Evolutionary conservation across 495 filamentous ascomycete species (phyloP).

Genomic region (Lichenothelia convexa): DNA sequence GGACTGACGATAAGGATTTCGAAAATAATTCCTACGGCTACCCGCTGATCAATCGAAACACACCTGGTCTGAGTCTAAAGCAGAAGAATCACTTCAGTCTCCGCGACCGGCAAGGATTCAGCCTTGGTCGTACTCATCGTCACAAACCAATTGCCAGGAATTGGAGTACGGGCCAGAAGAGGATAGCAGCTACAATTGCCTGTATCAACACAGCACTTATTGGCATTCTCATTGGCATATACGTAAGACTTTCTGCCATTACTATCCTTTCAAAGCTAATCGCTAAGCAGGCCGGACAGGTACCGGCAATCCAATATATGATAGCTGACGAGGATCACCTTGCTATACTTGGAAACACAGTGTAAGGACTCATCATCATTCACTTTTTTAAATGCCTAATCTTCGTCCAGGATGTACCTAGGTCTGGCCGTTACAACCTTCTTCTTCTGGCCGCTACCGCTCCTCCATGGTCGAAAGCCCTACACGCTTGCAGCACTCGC

Average conservation of each 20-base stretch:
- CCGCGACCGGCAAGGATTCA: conserved; percentile 10
- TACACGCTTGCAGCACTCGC: conserved; percentile 47
- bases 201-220: conserved; percentile 51
- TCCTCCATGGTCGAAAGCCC: conserved; percentile 61
- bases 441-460: conserved; percentile 52
- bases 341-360: conserved; percentile 52
- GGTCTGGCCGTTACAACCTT: conserved; percentile 49
- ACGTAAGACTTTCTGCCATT: conserved; percentile 32
- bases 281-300: conserved; percentile 41
- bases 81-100: conserved; percentile 12
- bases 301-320: conserved; percentile 55
- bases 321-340: conserved; percentile 46
- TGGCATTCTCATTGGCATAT: conserved; percentile 52
- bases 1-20: no score
- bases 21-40: background rate
- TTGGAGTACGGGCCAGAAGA: conserved; percentile 44
- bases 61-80: conserved; percentile 1
- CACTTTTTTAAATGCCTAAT: background rate
- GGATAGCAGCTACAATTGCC: conserved; percentile 45
- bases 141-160: conserved; percentile 35
- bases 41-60: conserved; percentile 1
- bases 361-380: conserved; percentile 15
- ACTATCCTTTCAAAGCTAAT: no score
- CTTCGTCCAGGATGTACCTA: conserved; percentile 31
- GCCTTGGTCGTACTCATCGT: conserved; percentile 12